Conservation (phyloP, 2,329 filamentous ascomycete genomes). For the Aspergillus fumigatus region DNA sequence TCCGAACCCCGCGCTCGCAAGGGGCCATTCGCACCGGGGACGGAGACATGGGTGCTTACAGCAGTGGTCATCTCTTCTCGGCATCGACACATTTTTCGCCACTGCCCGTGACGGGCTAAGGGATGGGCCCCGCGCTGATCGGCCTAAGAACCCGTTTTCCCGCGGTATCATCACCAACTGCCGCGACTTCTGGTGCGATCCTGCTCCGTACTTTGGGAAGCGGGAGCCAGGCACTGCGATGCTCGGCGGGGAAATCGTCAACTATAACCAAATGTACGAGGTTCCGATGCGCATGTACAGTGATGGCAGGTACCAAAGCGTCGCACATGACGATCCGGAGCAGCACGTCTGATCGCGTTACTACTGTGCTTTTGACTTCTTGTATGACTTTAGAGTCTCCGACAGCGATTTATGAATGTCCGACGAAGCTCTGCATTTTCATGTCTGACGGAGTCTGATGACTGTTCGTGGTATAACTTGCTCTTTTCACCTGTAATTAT, state of each 20-base stretch:
- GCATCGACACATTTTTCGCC: conserved; percentile 88
- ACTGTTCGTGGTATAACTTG: neutral
- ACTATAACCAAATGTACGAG: conserved; percentile 90
- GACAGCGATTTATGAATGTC: neutral
- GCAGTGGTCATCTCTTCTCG: conserved; percentile 78
- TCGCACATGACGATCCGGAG: conserved; percentile 37
- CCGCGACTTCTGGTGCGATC: conserved; percentile 93
- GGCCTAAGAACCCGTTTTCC: conserved; percentile 76
- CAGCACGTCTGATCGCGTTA: conserved; percentile 20
- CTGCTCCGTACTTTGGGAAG: conserved; percentile 72
- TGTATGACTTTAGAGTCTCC: neutral
- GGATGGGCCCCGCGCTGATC: conserved; percentile 43
- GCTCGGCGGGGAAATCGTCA: conserved; percentile 72
- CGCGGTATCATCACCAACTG: conserved; percentile 83
- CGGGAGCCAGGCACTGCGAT: conserved; percentile 69
- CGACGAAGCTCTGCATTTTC: conserved; percentile 3
- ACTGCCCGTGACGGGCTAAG: conserved; percentile 72
- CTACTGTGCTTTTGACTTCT: neutral
- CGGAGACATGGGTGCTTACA: conserved; percentile 60
- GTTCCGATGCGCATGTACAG: conserved; percentile 63
- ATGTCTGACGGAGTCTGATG: neutral
- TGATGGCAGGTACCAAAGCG: conserved; percentile 57
- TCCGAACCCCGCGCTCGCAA: conserved; percentile 53
- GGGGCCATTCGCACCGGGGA: conserved; percentile 44
- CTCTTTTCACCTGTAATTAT: neutral